phyloP scores from a whole-genome alignment of 164 flowering plant genomes.

The Umbilicus rupestris region DNA sequence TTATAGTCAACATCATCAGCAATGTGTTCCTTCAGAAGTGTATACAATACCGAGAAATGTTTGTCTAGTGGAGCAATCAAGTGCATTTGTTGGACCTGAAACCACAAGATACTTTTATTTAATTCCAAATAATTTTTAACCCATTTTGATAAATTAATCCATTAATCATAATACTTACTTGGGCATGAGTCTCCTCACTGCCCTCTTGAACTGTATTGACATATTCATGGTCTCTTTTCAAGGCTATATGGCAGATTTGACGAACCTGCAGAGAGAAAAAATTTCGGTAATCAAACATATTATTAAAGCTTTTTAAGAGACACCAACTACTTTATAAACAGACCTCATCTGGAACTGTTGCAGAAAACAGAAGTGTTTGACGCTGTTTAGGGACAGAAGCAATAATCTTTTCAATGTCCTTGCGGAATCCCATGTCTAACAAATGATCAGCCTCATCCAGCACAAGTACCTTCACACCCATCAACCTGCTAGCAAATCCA shows the following conservation, averaged over 20 bases:
- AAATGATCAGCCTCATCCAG: conserved; percentile 98
- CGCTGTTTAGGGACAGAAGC: conserved; percentile 93
- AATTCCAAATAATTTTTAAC: neutral
- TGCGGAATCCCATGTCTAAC: conserved; percentile 94
- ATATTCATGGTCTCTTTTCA: conserved; percentile 86
- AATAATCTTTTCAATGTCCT: conserved; percentile 81
- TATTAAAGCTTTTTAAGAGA: neutral
- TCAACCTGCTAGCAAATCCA: conserved; percentile 80
- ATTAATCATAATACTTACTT: conserved; percentile 28
- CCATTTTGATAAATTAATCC: neutral
- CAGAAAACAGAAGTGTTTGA: conserved; percentile 94
- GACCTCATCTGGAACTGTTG: conserved; percentile 94
- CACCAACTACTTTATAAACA: neutral
- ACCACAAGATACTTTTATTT: conserved; percentile 11
- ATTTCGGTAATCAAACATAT: neutral
- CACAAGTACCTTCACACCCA: conserved; percentile 92
- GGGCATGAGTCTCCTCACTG: conserved; percentile 84
- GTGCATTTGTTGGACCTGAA: conserved; percentile 84
- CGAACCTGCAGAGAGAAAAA: conserved; percentile 51
- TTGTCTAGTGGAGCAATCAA: conserved; percentile 69
- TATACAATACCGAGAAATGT: conserved; percentile 62
- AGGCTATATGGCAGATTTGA: conserved; percentile 83
- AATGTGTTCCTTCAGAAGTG: conserved; percentile 73
- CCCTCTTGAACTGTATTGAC: conserved; percentile 88
- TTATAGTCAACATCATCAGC: conserved; percentile 83